phyloP scores from a whole-genome alignment of 2,329 filamentous ascomycete genomes.

The Nigrospora sphaerica region DNA sequence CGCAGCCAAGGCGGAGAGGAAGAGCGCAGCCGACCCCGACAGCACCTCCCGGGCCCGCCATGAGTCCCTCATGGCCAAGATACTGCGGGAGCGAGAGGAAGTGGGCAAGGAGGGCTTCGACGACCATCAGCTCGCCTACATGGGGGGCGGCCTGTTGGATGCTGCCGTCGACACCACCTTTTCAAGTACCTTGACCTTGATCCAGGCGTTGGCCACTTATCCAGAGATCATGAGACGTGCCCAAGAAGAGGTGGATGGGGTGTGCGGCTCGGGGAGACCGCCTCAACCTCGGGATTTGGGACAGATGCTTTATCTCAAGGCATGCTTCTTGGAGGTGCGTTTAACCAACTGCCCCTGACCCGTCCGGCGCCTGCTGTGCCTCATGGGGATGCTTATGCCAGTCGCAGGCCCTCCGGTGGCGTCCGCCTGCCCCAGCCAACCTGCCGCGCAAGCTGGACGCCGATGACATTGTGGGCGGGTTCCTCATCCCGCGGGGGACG shows the following conservation, averaged over 20 bases:
- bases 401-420: constrained; percentile 9
- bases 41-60: not conserved
- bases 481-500: constrained; percentile 7
- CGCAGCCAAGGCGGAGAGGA: constrained; percentile 1
- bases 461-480: constrained; percentile 10
- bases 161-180: constrained; percentile 10
- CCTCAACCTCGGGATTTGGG: constrained; percentile 4
- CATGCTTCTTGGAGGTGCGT: constrained; percentile 10
- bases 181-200: constrained; percentile 5
- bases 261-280: constrained; percentile 4
- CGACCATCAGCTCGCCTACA: constrained; percentile 7
- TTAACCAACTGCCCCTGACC: not conserved
- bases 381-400: not conserved
- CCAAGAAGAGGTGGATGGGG: constrained; percentile 9
- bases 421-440: constrained; percentile 6
- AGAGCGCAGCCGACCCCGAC: not conserved
- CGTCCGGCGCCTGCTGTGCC: not conserved
- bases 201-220: constrained; percentile 7
- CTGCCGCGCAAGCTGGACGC: constrained; percentile 7
- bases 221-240: constrained; percentile 8
- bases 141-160: constrained; percentile 10
- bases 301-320: constrained; percentile 9
- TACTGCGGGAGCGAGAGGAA: constrained; percentile 3
- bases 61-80: constrained; percentile 4
- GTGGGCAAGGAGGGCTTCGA: constrained; percentile 4